Evolutionary conservation across 306 rosid genomes (phyloP), one percentile per base, ranked within the genome.

Genomic region (Rosa chinensis): DNA sequence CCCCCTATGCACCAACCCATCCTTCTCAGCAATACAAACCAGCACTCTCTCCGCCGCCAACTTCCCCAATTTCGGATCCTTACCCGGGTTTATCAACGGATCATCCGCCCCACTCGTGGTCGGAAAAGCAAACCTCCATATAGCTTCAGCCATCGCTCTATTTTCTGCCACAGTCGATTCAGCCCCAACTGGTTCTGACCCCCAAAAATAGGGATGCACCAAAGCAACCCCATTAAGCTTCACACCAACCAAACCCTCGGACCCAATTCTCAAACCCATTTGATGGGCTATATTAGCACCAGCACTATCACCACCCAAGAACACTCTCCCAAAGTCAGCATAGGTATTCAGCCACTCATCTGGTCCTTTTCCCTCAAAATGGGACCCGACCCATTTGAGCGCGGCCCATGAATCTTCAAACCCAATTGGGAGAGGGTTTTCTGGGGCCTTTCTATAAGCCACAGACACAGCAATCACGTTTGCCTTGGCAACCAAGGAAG

Each of bases 151-250:
- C 77, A 32, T 73, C 1, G 6, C 75, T 4, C 77, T 64, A 0
- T 2, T 1, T 16, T 83, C 85, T 5, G 62, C 5, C 18, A 44
- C 71, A 17, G 59, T 25, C 16, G 35, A 20, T 75, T 91, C 98
- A 0, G 63, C 63, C 10, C 83, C 92, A 5, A 88, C 55, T 47
- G 68, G 82, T 10, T 92, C 91, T 63, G 4, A 79, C 1, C 93
- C 97, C 93, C 89, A 87, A 49, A 94, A 90, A 66, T 82, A 89
- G 0, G 94, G 94, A 83, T 92, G 98, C 21, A 89, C 83, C 66
- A 89, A 50, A 17, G 28, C 79, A 53, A 81, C 25, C 64, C 94
- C 98, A 42, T 81, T 75, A 5, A 91, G 49, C 43, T 63, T 84
- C 44, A 89, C 25, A 32, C 91, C 90, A 1, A 11, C 28, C 25